Base-by-base conservation (phyloP, 371 early-diverging fungal species). In the Syncephalastrum monosporum region DNA sequence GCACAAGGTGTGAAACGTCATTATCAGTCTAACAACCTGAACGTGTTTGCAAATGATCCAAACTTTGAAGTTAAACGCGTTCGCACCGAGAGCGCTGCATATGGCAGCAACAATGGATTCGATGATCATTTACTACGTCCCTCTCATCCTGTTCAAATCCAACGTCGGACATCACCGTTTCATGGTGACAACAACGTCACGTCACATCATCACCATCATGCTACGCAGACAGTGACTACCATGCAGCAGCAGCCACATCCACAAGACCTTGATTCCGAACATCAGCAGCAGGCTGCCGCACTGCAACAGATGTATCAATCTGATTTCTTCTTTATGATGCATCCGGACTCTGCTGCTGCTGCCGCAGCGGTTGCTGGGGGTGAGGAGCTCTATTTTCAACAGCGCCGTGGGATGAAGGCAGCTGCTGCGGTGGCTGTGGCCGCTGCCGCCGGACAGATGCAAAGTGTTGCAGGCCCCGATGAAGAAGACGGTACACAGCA, bases 1-100 rank as follows among this genome's bases (percentile, higher is more conserved):
- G 21, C 50, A 10, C 24, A 33, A 33, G 38, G 38, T 10, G 38
- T 33, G 38, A 33, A 33, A 33, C 38, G 38, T 33, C 38, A 33
- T 33, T 33, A 33, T 33, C 38, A 33, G 2, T 33, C 38, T 33
- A 33, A 33, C 10, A 33, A 10, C 38, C 10, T 33, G 10, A 10
- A 33, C 8, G 10, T 33, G 7, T 33, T 33, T 33, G 38, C 38
- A 0, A 33, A 12, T 33, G 38, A 33, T 10, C 38, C 38, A 33
- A 33, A 33, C 2, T 12, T 45, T 14, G 21, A 41, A 23, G 15
- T 29, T 15, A 54, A 54, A 45, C 55, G 55, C 15, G 45, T 54
- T 5, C 55, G 55, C 45, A 54, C 55, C 3, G 45, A 54, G 10
- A 45, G 38, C 8, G 12, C 8, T 10, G 38, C 38, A 10, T 33